Conservation (phyloP, 1,139 yeast species). For the Candida buenavistaensis region DNA sequence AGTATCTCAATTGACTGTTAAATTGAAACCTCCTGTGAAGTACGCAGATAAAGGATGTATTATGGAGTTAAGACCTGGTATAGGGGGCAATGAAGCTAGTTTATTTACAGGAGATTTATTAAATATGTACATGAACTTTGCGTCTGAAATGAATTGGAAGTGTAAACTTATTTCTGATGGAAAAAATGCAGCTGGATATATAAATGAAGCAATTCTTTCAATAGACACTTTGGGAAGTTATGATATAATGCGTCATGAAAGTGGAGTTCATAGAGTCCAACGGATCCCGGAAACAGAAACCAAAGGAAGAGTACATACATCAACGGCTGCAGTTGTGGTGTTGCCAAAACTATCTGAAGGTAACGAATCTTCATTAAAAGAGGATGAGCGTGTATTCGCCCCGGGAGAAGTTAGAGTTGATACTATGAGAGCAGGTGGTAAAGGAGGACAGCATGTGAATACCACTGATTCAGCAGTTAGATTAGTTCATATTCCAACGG, state of each 20-base stretch:
- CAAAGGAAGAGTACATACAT: constrained; percentile 92
- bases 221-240: constrained; percentile 79
- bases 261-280: constrained; percentile 97
- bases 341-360: constrained; percentile 75
- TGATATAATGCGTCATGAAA: constrained; percentile 73
- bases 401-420: constrained; percentile 91
- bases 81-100: constrained; percentile 94
- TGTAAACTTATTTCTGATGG: constrained; percentile 58
- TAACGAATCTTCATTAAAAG: constrained; percentile 52
- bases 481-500: constrained; percentile 88
- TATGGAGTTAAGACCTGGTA: constrained; percentile 89
- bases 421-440: constrained; percentile 95
- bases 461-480: constrained; percentile 98
- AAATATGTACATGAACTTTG: constrained; percentile 77
- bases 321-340: constrained; percentile 94
- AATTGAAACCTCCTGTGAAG: constrained; percentile 73
- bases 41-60: constrained; percentile 79
- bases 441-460: constrained; percentile 98
- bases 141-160: constrained; percentile 67
- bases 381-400: constrained; percentile 73
- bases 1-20: constrained; percentile 49
- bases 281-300: constrained; percentile 91
- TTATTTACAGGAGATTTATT: constrained; percentile 79
- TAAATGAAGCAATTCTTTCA: constrained; percentile 75
- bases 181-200: constrained; percentile 59